Evolutionary conservation across 768 basidiomycete genomes (phyloP).

Genomic region (Kwoniella sp.): DNA sequence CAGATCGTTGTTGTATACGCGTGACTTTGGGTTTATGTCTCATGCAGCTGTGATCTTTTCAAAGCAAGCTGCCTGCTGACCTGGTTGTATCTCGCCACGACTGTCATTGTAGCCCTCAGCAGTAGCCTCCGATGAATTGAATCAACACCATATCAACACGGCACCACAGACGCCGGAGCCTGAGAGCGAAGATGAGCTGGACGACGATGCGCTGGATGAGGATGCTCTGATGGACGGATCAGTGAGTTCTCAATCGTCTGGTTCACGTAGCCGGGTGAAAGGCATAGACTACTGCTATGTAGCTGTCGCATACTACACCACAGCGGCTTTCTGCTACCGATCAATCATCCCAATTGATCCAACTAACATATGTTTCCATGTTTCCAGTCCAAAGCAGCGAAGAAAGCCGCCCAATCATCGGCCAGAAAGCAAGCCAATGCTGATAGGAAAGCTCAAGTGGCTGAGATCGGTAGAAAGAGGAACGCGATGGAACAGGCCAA

Average conservation of each 20-base stretch:
- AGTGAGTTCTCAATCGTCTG: too few relatives aligned
- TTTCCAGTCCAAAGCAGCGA: constrained; percentile 16
- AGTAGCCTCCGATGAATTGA: constrained; percentile 67
- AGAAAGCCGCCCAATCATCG: constrained; percentile 33
- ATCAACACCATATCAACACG: constrained; percentile 65
- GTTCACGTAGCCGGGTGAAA: too few relatives aligned
- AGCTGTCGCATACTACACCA: too few relatives aligned
- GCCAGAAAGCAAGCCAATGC: constrained; percentile 47
- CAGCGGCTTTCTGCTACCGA: too few relatives aligned
- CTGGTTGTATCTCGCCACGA: too few relatives aligned
- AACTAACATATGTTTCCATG: not conserved
- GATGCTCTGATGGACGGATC: constrained; percentile 31
- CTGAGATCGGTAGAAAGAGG: constrained; percentile 41
- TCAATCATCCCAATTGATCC: too few relatives aligned
- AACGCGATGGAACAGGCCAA: constrained; percentile 46
- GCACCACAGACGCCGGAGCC: constrained; percentile 45
- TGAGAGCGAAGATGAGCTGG: constrained; percentile 39
- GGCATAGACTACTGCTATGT: too few relatives aligned
- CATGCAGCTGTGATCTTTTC: not conserved
- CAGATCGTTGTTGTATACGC: too few relatives aligned
- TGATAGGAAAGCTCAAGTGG: constrained; percentile 42
- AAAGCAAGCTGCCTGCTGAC: too few relatives aligned
- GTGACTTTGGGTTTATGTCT: not conserved
- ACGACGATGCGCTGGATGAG: constrained; percentile 40
- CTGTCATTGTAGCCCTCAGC: constrained; percentile 37